phyloP scores from a whole-genome alignment of 1,139 yeast species.

The Geotrichum histeridarum region DNA sequence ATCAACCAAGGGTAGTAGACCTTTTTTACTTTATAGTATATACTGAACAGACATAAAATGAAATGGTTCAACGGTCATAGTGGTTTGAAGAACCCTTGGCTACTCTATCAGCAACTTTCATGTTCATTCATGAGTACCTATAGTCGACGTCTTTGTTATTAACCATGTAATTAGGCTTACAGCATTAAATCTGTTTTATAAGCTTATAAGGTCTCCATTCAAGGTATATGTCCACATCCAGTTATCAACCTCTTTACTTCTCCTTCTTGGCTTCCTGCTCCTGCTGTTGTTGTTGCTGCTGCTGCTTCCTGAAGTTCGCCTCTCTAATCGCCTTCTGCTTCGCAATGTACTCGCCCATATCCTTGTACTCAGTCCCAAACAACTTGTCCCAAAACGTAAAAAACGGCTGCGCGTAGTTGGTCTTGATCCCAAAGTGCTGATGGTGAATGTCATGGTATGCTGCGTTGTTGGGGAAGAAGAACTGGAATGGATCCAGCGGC shows the following conservation, averaged over 20 bases:
- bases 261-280: neutral
- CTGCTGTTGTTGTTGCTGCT: neutral
- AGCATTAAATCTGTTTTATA: too few species aligned
- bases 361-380: conserved; percentile 67
- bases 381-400: conserved; percentile 86
- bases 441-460: conserved; percentile 96
- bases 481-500: conserved; percentile 86
- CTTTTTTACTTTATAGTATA: too few species aligned
- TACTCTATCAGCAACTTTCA: too few species aligned
- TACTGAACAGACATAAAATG: too few species aligned
- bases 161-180: too few species aligned
- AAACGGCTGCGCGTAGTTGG: conserved; percentile 94
- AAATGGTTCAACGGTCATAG: too few species aligned
- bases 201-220: too few species aligned
- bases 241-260: neutral
- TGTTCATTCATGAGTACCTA: too few species aligned
- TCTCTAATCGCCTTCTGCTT: conserved; percentile 34
- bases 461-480: conserved; percentile 87
- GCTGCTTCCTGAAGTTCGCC: conserved; percentile 23
- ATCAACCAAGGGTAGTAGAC: too few species aligned
- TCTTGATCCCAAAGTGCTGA: conserved; percentile 91
- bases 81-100: too few species aligned
- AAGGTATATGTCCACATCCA: too few species aligned
- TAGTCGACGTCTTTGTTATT: too few species aligned
- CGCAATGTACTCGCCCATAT: conserved; percentile 34